phyloP scores from a whole-genome alignment of 768 basidiomycete species.

The Amanita rubescens region DNA sequence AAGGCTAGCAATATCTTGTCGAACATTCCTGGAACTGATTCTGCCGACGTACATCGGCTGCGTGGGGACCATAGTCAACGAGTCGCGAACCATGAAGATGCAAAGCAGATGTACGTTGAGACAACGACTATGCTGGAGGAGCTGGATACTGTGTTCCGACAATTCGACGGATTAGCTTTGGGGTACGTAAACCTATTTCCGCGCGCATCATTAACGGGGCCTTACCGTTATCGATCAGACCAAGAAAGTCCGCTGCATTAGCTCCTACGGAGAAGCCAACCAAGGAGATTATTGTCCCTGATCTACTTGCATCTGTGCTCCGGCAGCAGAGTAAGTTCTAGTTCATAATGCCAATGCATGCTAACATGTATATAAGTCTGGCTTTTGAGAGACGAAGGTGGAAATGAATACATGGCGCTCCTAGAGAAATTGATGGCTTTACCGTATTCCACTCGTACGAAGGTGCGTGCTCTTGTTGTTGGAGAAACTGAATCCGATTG shows the following conservation, averaged over 20 bases:
- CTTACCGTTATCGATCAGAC: constrained; percentile 21
- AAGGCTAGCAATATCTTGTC: constrained; percentile 40
- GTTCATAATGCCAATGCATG: not conserved
- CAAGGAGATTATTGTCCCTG: constrained; percentile 50
- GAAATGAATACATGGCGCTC: constrained; percentile 42
- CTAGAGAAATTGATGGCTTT: constrained; percentile 52
- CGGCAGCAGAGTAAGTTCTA: constrained; percentile 56
- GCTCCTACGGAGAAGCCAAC: constrained; percentile 20
- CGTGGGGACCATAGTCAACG: constrained; percentile 45
- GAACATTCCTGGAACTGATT: constrained; percentile 46
- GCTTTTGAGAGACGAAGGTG: constrained; percentile 51
- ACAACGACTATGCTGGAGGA: constrained; percentile 56
- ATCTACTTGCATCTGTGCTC: constrained; percentile 52
- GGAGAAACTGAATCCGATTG: not conserved
- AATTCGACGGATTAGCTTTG: constrained; percentile 38
- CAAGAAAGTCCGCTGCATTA: constrained; percentile 36
- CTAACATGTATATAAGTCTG: constrained; percentile 40
- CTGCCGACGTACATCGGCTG: constrained; percentile 50
- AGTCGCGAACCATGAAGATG: constrained; percentile 34
- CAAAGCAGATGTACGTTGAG: constrained; percentile 45
- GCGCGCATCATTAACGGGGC: not conserved
- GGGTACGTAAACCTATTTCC: constrained; percentile 28
- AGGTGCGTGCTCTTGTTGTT: constrained; percentile 31
- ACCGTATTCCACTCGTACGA: constrained; percentile 48
- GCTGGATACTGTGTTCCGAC: constrained; percentile 46